Evolutionary conservation across 1,139 yeast species (phyloP), one percentile per base, ranked within the genome.

Genomic region (Blastobotrys serpentis): DNA sequence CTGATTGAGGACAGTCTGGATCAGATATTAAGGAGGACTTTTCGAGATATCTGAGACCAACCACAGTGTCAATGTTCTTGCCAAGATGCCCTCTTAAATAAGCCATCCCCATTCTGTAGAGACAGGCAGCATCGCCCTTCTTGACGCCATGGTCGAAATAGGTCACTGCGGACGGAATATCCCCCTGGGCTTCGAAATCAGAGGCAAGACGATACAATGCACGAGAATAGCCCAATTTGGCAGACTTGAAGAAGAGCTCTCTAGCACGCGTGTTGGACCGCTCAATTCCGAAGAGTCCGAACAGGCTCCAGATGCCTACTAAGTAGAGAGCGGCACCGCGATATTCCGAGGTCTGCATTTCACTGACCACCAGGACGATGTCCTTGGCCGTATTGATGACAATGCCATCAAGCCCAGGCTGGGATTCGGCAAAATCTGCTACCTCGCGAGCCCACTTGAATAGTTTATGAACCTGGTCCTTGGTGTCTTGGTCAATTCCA

Each of bases 1-100:
- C 64, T 1, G 72, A 63, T 43, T 66, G 70, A 4, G 73, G 70
- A 47, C 69, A 67, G 48, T 69, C 73, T 1, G 67, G 63, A 44
- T 69, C 73, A 14, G 68, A 60, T 7, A 54, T 56, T 14, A 55
- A 47, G 14, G 69, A 58, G 1, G 70, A 62, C 16, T 55, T 53
- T 47, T 64, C 63, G 17, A 69, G 55, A 17, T 59, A 57, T 17
- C 56, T 52, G 39, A 67, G 46, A 1, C 69, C 73, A 18, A 52
- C 48, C 7, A 49, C 55, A 1, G 46, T 42, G 49, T 69, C 65
- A 5, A 52, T 47, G 3, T 50, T 46, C 25, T 61, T 53, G 16
- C 64, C 64, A 25, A 67, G 53, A 39, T 66, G 69, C 19, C 72
- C 73, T 48, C 66, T 58, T 8, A 69, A 47, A 43, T 58, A 49